phyloP scores from a whole-genome alignment of 2,329 filamentous ascomycete genomes.

The Stagonosporopsis tanaceti region DNA sequence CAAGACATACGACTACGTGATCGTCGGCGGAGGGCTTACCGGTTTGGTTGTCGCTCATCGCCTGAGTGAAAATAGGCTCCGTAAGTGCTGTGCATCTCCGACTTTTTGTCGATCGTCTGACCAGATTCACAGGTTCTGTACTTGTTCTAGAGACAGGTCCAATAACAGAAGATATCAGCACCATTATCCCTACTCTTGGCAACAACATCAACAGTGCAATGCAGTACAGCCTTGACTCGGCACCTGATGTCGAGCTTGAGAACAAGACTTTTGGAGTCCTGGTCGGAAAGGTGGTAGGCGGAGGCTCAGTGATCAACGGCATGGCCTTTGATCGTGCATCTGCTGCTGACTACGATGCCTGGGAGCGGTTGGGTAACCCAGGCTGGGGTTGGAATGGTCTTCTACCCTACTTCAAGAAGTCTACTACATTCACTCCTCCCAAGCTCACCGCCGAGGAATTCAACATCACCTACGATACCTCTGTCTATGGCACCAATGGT shows the following conservation, averaged over 20 bases:
- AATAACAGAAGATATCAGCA: constrained; percentile 18
- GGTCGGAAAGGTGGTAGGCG: constrained; percentile 41
- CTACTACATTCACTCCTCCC: constrained; percentile 10
- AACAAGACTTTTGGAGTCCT: constrained; percentile 26
- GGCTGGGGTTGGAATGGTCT: constrained; percentile 62
- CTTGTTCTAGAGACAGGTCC: constrained; percentile 32
- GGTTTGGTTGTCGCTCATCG: constrained; percentile 32
- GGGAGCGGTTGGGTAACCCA: constrained; percentile 63
- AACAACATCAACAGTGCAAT: constrained; percentile 21
- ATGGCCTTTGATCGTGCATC: constrained; percentile 45
- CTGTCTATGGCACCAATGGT: constrained; percentile 8
- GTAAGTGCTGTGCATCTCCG: constrained; percentile 5
- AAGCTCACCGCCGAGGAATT: constrained; percentile 5
- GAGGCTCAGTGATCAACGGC: constrained; percentile 26
- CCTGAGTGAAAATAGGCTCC: constrained; percentile 25
- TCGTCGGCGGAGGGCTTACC: constrained; percentile 34
- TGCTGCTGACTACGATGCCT: constrained; percentile 55
- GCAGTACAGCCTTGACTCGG: constrained; percentile 25
- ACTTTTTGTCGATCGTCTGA: background rate
- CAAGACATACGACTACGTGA: constrained; percentile 32
- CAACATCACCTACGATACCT: constrained; percentile 8
- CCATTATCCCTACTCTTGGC: constrained; percentile 22
- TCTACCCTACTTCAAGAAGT: constrained; percentile 45
- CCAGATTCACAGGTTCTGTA: constrained; percentile 18
- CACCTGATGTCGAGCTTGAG: constrained; percentile 27